phyloP scores from a whole-genome alignment of 1,284 basidiomycete genomes.

The Cystobasidium sp. region DNA sequence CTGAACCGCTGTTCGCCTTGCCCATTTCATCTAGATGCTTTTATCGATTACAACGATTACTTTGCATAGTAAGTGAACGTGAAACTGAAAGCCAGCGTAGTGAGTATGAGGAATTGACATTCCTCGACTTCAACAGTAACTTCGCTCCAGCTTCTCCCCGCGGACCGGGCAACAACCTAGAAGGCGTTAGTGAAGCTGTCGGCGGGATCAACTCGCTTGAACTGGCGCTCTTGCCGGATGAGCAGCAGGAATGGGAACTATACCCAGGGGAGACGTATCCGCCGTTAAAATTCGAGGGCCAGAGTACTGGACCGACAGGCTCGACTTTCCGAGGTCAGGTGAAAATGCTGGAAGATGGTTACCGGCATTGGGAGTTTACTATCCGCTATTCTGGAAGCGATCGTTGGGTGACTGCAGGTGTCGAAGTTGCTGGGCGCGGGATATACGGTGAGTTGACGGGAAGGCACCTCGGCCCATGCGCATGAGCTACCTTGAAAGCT shows the following conservation, averaged over 20 bases:
- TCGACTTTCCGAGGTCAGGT: constrained; percentile 31
- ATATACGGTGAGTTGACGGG: constrained; percentile 18
- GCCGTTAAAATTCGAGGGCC: constrained; percentile 17
- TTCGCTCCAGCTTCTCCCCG: constrained; percentile 8
- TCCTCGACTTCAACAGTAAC: constrained; percentile 11
- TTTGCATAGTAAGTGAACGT: constrained; percentile 34
- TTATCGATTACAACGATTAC: constrained; percentile 44
- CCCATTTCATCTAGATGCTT: constrained; percentile 4
- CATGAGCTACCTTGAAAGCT: no score
- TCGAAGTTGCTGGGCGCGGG: constrained; percentile 30
- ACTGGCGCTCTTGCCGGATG: constrained; percentile 15
- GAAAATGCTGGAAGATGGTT: constrained; percentile 19
- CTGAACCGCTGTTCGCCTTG: no score
- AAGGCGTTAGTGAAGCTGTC: constrained; percentile 37
- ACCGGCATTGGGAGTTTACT: constrained; percentile 26
- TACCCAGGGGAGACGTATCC: constrained; percentile 7
- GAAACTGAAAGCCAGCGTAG: not conserved
- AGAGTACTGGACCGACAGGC: constrained; percentile 22
- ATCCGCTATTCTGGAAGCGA: constrained; percentile 33
- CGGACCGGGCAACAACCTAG: constrained; percentile 11
- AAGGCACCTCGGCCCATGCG: no score
- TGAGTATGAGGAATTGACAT: not conserved
- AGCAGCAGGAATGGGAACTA: constrained; percentile 9
- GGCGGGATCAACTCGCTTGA: constrained; percentile 37
- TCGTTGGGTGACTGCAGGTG: constrained; percentile 31